Base-by-base conservation (phyloP, 768 basidiomycete species). In the Lactifluus pinguis region DNA sequence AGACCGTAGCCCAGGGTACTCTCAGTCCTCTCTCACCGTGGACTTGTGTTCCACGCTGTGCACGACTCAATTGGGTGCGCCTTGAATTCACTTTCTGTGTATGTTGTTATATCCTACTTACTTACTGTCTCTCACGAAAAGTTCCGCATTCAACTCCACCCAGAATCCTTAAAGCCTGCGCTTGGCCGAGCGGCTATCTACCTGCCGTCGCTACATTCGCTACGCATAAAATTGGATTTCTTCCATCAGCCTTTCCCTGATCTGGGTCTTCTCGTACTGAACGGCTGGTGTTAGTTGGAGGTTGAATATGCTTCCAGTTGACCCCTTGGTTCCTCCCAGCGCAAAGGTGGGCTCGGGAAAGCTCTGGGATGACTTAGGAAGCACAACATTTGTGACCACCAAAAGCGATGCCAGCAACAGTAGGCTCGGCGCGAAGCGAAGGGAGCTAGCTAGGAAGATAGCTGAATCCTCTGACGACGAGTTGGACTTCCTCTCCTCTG, bases 311-410 rank as follows among this genome's bases (percentile, higher is more conserved):
- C 39, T 45, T 17, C 42, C 36, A 38, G 15, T 32, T 21, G 36
- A 44, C 7, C 3, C 39, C 13, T 29, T 25, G 2, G 25, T 30
- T 36, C 29, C 42, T 32, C 36, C 38, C 34, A 11, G 14, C 17
- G n/a, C 49, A 47, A 48, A 45, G 14, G 34, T 36, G 38, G 55
- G 38, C 19, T 47, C 55, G 7, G 60, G 60, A 4, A 57, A 57
- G 32, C 60, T 61, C 60, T 61, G 60, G 60, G 60, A 61, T 32
- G 45, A 61, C 29, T 41, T 61, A 30, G 60, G 60, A 41, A 52
- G 60, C 8, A 52, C 60, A 32, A 21, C 21, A 17, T 61, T 61
- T 21, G 49, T 61, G 41, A 61, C 54, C 0, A 32, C 44, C 36
- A 45, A 39, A 39, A 32, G 17, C 30, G 49, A 39, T 15, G 4